Base-by-base conservation (phyloP, 768 basidiomycete species). In the Coprinopsis sp. region DNA sequence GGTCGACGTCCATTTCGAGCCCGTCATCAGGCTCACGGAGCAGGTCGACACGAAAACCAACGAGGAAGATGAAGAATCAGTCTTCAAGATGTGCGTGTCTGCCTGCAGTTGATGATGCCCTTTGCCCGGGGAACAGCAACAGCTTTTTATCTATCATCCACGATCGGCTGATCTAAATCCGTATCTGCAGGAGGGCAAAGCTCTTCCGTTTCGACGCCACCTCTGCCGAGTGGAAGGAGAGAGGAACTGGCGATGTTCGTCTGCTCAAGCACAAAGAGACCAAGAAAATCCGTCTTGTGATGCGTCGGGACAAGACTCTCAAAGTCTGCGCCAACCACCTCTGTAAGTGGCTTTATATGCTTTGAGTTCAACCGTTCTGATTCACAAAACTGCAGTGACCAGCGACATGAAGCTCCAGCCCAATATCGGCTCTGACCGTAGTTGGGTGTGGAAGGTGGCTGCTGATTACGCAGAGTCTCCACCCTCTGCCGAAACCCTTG, bases 321-420 rank as follows among this genome's bases (percentile, higher is more conserved):
- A 98, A 99, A 69, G 94, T 98, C 70, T 98, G 96, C 69, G 96
- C 96, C 48, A 99, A 99, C 74, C 96, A 98, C 71, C 69, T 81
- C 54, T 82, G 96, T 97, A 60, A 70, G 74, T 69, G 31, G 27
- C 76, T 47, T 68, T 37, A 19, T 49, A 24, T 42, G 19, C 34
- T 38, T 6, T 18, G 29, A 28, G 11, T 5, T 37, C 23, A 19
- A 31, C 22, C 49, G 18, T 24, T 36, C 25, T 34, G 40, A 6
- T 2, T 25, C 22, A 37, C 22, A n/a, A n/a, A n/a, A n/a, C 14
- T 38, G 23, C 56, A 97, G 95, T 98, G 64, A 69, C 88, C 21
- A 51, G 76, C 33, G 93, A 96, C 54, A 98, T 98, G 91, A 81
- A 72, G 57, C 84, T 99, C 55, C 91, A 95, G 63, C 91, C 94